A percentile compares a stretch with the other conserved stretches of the same genome.
Evolutionary conservation across 495 filamentous ascomycete species (phyloP).

Genomic region (Penicillium goetzii): DNA sequence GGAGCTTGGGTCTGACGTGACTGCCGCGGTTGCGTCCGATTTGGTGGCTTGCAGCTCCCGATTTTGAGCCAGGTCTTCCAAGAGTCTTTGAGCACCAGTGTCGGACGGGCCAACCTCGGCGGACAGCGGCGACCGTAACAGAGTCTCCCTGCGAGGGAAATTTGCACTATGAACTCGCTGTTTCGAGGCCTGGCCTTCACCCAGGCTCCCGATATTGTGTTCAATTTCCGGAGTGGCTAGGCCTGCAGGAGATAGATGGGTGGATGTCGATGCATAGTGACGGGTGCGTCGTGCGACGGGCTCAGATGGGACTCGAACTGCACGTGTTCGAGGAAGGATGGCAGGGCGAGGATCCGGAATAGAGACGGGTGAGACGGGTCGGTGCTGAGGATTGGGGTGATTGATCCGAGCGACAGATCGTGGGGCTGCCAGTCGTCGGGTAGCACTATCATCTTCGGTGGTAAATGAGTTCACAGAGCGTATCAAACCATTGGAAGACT

Average conservation of each 20-base stretch:
- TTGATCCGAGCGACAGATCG: constrained; percentile 34
- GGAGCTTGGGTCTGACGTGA: constrained; percentile 22
- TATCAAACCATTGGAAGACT: constrained; percentile 58
- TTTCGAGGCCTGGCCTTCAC: constrained; percentile 34
- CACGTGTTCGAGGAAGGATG: constrained; percentile 34
- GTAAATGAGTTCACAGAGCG: constrained; percentile 50
- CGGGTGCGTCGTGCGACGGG: constrained; percentile 41
- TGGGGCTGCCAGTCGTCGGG: constrained; percentile 34
- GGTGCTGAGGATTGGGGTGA: constrained; percentile 43
- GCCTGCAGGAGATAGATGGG: constrained; percentile 39
- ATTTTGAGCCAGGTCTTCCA: constrained; percentile 12
- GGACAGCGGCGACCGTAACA: constrained; percentile 46
- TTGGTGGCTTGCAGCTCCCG: constrained; percentile 20
- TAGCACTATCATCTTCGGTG: constrained; percentile 35
- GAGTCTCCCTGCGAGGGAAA: constrained; percentile 39
- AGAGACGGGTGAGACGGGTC: constrained; percentile 61
- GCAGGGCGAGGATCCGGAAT: constrained; percentile 60
- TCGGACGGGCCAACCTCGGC: constrained; percentile 32
- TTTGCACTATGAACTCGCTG: constrained; percentile 43
- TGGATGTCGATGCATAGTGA: constrained; percentile 32
- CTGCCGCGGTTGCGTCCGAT: constrained; percentile 10
- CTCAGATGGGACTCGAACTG: constrained; percentile 40
- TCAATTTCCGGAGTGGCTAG: constrained; percentile 53
- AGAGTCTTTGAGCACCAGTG: constrained; percentile 9
- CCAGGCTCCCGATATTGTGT: constrained; percentile 32